Evolutionary conservation across 768 basidiomycete genomes (phyloP).

Genomic region (Cyclocybe cylindracea): DNA sequence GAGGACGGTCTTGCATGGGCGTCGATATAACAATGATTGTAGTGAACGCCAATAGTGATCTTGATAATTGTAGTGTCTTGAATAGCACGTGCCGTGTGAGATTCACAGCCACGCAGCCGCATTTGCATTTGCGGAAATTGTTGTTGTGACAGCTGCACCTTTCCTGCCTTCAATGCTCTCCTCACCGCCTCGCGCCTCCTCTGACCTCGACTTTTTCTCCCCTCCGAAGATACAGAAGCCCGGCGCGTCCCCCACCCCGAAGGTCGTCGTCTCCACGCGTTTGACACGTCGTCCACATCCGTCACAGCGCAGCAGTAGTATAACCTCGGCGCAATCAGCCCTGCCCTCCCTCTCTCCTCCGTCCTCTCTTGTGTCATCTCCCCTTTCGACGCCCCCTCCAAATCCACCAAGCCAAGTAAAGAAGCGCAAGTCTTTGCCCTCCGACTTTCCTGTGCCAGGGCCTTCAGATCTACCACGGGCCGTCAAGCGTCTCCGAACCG

Average conservation of each 20-base stretch:
- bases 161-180: slow-evolving; percentile 17
- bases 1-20: too few species aligned
- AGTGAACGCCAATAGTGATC: too few species aligned
- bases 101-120: too few species aligned
- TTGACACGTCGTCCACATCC: slow-evolving; percentile 22
- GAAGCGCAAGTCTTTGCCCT: slow-evolving; percentile 37
- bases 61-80: too few species aligned
- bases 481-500: slow-evolving; percentile 40
- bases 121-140: too few species aligned
- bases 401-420: slow-evolving; percentile 26
- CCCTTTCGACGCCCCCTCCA: slow-evolving; percentile 14
- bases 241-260: slow-evolving; percentile 29
- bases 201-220: slow-evolving; percentile 33
- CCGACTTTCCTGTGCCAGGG: slow-evolving; percentile 6
- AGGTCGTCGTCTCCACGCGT: slow-evolving; percentile 34
- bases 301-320: slow-evolving; percentile 15
- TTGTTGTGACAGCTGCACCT: not conserved
- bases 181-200: slow-evolving; percentile 13
- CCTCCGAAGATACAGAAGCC: slow-evolving; percentile 25
- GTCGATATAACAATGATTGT: too few species aligned
- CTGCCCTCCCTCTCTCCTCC: slow-evolving; percentile 17
- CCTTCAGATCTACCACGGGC: slow-evolving; percentile 33
- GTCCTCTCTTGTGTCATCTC: slow-evolving; percentile 15
- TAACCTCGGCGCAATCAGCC: slow-evolving; percentile 8
- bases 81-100: too few species aligned